Base-by-base conservation (phyloP, 305 asterid species). In the Rubia balearica region DNA sequence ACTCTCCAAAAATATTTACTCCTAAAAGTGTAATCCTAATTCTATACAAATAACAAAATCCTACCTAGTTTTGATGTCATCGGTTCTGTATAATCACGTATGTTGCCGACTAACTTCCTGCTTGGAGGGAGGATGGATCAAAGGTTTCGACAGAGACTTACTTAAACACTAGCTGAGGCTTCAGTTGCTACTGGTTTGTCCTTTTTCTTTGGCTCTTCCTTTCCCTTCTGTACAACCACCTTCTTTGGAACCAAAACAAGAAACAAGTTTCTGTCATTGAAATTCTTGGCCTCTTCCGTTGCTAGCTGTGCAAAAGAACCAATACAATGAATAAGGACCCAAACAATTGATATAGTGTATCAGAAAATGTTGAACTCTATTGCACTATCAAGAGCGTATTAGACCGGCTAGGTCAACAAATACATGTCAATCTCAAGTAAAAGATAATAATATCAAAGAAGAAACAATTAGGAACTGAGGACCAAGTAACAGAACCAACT, bases 181-280 rank as follows among this genome's bases (percentile, higher is more conserved):
- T 85, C 92, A 42, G 76, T 69, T 48, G 70, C 87, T 36, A 76
- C 77, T 11, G 86, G 24, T 57, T 77, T 71, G 16, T 87, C 92
- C 83, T 83, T 87, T 77, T 84, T 82, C 88, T 82, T 87, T 14
- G 92, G 88, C 11, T 82, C 79, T 63, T 90, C 97, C 65, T 83
- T 90, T 74, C 83, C 66, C 76, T 85, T 93, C 83, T 83, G 93
- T 71, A 55, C 73, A 75, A 84, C 40, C 24, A 80, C 78, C 87
- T 90, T 90, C 81, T 93, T 93, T 21, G 98, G 98, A 61, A 85
- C 79, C 87, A 93, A 73, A 68, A 93, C 67, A 49, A 90, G 76
- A 67, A 85, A 93, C 13, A 90, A 80, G 76, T 89, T 89, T 77
- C 90, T 84, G 77, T 87, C 97, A 45, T 72, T 77, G 83, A 93